A percentile compares a stretch with the other conserved stretches of the same genome.
phyloP scores from a whole-genome alignment of 2,329 filamentous ascomycete genomes.

The Rhynchosporium secalis region DNA sequence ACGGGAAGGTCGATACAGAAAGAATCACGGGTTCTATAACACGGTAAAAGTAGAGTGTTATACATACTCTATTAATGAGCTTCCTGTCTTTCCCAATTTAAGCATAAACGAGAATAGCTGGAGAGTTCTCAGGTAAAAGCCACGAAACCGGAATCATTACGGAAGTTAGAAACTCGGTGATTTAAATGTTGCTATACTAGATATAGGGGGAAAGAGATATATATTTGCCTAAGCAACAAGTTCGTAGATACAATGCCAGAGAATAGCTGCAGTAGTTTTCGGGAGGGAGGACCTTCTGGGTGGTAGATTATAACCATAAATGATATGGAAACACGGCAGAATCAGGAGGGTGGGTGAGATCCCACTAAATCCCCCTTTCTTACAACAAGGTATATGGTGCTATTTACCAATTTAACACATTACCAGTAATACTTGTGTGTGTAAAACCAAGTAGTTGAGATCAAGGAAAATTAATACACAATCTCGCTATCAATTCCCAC shows the following conservation, averaged over 20 bases:
- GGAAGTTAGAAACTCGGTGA: no score
- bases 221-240: neutral
- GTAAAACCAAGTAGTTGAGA: no score
- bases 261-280: neutral
- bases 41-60: conserved; percentile 18
- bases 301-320: neutral
- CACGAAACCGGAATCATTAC: no score
- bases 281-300: neutral
- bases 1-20: conserved; percentile 21
- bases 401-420: no score
- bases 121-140: no score
- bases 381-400: no score
- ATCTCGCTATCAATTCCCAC: no score
- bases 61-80: no score
- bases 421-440: no score
- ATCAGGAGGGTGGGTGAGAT: neutral
- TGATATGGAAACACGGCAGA: neutral
- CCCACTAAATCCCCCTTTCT: neutral
- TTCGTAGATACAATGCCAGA: neutral
- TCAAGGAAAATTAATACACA: no score
- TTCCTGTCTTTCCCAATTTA: no score
- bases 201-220: neutral
- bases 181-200: neutral
- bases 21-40: conserved; percentile 23
- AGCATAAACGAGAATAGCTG: no score